Conservation (phyloP, 192 early-diverging fungal species). For the Backusella sp. region DNA sequence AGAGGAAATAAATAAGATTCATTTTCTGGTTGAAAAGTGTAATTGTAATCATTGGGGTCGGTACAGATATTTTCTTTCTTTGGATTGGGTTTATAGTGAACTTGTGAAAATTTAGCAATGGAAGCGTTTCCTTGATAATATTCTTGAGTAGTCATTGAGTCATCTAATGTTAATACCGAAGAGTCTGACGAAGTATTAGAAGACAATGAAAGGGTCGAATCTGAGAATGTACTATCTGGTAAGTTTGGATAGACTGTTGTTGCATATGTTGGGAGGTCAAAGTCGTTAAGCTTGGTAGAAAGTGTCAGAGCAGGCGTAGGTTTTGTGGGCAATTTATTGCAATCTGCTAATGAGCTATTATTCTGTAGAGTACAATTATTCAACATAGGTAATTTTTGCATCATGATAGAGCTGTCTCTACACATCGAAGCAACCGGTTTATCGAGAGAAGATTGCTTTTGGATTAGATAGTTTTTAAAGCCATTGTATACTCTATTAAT, state of each 20-base stretch:
- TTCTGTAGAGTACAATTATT: background rate
- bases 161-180: background rate
- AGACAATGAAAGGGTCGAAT: background rate
- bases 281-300: constrained; percentile 1
- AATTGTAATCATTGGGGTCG: background rate
- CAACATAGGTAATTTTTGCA: background rate
- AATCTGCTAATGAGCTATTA: background rate
- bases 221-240: background rate
- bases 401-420: background rate
- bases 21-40: background rate
- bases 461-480: background rate
- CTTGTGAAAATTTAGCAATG: background rate
- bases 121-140: background rate
- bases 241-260: background rate
- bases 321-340: constrained; percentile 6
- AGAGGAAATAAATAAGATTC: background rate
- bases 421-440: background rate
- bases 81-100: background rate
- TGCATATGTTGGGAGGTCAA: background rate
- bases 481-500: background rate
- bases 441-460: background rate
- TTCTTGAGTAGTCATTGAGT: background rate
- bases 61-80: background rate
- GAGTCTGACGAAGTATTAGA: background rate
- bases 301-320: background rate